Percentiles rank a stretch among this genome's conserved stretches.
phyloP scores from a whole-genome alignment of 768 basidiomycete species.

The Trametes cingulata region DNA sequence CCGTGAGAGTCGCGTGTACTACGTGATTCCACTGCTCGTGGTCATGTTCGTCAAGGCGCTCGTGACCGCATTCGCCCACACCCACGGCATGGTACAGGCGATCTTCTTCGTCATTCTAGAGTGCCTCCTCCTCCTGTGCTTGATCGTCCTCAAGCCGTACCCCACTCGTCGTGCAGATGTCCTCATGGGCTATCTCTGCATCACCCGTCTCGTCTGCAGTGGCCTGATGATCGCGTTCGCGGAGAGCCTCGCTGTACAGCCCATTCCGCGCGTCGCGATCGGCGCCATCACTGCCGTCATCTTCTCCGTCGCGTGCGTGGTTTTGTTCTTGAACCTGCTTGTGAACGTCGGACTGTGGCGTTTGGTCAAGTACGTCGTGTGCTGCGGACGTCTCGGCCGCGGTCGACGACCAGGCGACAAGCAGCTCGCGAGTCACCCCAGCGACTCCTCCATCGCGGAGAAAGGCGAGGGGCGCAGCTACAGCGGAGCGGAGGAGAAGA shows the following conservation, averaged over 20 bases:
- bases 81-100: slow-evolving; percentile 67
- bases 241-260: slow-evolving; percentile 56
- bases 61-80: slow-evolving; percentile 67
- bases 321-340: slow-evolving; percentile 62
- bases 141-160: slow-evolving; percentile 61
- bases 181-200: slow-evolving; percentile 63
- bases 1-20: slow-evolving; percentile 66
- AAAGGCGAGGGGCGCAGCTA: slow-evolving; percentile 9
- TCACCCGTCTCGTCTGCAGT: slow-evolving; percentile 68
- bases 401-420: slow-evolving; percentile 14
- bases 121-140: slow-evolving; percentile 50
- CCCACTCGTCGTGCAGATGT: slow-evolving; percentile 70
- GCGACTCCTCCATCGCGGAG: slow-evolving; percentile 25
- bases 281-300: slow-evolving; percentile 74
- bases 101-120: slow-evolving; percentile 69
- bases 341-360: slow-evolving; percentile 30
- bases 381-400: slow-evolving; percentile 17
- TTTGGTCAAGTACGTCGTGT: slow-evolving; percentile 18
- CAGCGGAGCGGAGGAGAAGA: slow-evolving; percentile 20
- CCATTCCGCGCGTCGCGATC: slow-evolving; percentile 82
- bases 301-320: slow-evolving; percentile 67
- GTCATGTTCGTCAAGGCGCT: slow-evolving; percentile 67
- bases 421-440: slow-evolving; percentile 22
- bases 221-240: slow-evolving; percentile 79
- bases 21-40: slow-evolving; percentile 57